Evolutionary conservation across 2,329 filamentous ascomycete genomes (phyloP).

Genomic region (Cryphonectria japonica): DNA sequence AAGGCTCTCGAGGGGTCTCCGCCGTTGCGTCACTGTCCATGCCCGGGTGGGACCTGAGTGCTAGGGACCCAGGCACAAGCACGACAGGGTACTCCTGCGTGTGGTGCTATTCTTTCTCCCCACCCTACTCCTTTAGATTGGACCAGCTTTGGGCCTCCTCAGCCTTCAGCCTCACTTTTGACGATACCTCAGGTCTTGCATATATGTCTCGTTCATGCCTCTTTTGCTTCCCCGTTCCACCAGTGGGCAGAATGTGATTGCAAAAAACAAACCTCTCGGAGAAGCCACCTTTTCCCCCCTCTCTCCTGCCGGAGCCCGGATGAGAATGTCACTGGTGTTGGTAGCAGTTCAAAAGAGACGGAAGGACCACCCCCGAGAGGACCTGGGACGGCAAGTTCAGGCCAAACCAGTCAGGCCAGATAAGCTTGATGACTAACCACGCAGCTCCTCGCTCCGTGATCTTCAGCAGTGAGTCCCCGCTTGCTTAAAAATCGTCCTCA

Average conservation of each 20-base stretch:
- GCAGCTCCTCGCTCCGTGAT: neutral
- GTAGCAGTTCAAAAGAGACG: neutral
- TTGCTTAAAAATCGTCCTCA: neutral
- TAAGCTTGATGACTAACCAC: neutral
- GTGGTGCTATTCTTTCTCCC: neutral
- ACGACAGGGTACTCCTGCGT: neutral
- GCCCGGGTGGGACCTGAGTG: neutral
- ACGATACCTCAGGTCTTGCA: neutral
- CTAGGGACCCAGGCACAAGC: slow-evolving; percentile 4
- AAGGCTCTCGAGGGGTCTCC: slow-evolving; percentile 2
- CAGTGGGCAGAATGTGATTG: neutral
- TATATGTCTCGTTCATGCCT: neutral
- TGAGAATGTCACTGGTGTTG: neutral
- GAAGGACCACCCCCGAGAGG: slow-evolving; percentile 1
- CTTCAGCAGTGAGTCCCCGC: neutral
- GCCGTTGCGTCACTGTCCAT: slow-evolving; percentile 13
- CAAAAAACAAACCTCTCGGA: neutral
- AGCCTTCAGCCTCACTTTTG: slow-evolving; percentile 5
- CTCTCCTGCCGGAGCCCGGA: neutral
- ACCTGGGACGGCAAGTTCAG: slow-evolving; percentile 3
- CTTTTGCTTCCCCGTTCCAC: no score
- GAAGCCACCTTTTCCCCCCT: neutral
- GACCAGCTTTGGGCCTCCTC: slow-evolving; percentile 1
- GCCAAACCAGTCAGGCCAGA: slow-evolving; percentile 1
- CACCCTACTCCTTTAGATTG: neutral